Conservation (phyloP, 208 protist species). For the Wallacemonas collosoma region DNA sequence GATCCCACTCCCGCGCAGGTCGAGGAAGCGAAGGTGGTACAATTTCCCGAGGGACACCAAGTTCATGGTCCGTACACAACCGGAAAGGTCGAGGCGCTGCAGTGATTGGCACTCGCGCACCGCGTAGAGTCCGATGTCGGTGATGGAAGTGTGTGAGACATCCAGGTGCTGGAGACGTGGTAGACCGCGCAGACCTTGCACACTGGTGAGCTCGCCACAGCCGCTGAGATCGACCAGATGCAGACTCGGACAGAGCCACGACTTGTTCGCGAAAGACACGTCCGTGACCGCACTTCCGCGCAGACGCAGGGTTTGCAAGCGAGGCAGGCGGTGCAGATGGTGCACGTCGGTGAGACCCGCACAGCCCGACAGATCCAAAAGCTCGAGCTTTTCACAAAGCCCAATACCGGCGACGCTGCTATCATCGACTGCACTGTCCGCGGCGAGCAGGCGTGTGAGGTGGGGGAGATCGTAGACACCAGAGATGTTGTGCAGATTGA, state of each 20-base stretch:
- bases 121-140: conserved; percentile 19
- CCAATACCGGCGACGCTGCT: conserved; percentile 29
- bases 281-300: conserved; percentile 4
- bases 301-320: conserved; percentile 19
- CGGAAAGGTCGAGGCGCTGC: conserved; percentile 32
- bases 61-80: conserved; percentile 37
- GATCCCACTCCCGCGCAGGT: conserved; percentile 42
- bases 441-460: conserved; percentile 23
- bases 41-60: conserved; percentile 37
- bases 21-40: conserved; percentile 35
- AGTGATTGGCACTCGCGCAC: conserved; percentile 26
- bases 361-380: conserved; percentile 46
- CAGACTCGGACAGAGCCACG: conserved; percentile 33
- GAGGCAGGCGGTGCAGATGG: conserved; percentile 23
- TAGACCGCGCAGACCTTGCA: conserved; percentile 14
- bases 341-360: conserved; percentile 25
- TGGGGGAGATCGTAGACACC: conserved; percentile 12
- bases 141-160: conserved; percentile 25
- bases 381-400: conserved; percentile 30
- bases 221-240: conserved; percentile 24
- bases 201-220: conserved; percentile 4
- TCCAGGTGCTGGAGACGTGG: conserved; percentile 28
- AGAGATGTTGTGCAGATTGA: neutral
- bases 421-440: conserved; percentile 30
- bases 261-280: conserved; percentile 2